Evolutionary conservation across 441 rosid genomes (phyloP).

Genomic region (Omphalea diandra): DNA sequence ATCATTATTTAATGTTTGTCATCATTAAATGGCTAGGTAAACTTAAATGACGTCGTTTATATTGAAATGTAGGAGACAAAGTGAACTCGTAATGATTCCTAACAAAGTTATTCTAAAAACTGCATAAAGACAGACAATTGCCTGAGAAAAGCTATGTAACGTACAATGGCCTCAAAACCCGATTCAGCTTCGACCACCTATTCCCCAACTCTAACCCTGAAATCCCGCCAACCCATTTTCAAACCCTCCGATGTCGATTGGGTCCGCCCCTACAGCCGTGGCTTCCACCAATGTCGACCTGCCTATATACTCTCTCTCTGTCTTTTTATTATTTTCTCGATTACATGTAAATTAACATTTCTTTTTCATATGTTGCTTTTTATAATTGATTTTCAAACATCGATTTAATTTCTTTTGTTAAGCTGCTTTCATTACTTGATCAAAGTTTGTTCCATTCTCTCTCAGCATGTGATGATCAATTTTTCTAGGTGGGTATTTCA

Average conservation of each 20-base stretch:
- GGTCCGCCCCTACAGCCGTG: constrained; percentile 89
- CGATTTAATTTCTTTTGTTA: neutral
- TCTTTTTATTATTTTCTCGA: neutral
- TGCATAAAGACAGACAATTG: neutral
- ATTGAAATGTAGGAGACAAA: neutral
- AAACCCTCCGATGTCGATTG: constrained; percentile 65
- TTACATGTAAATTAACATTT: neutral
- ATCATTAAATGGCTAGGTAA: no score
- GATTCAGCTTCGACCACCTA: constrained; percentile 57
- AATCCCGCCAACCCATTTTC: constrained; percentile 41
- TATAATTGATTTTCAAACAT: neutral
- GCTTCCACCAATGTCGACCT: constrained; percentile 86
- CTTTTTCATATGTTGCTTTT: neutral
- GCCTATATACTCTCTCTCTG: constrained; percentile 48
- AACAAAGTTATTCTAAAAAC: neutral
- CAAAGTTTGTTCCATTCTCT: neutral
- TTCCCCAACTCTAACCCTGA: constrained; percentile 49
- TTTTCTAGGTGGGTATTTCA: neutral
- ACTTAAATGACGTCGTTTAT: neutral
- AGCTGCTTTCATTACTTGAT: neutral
- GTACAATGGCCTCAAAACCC: constrained; percentile 51
- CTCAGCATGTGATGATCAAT: neutral
- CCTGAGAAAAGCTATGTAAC: neutral
- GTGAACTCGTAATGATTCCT: neutral
- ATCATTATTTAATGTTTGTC: no score